Evolutionary conservation across 371 early-diverging fungal genomes (phyloP), one percentile per base, ranked within the genome.

Genomic region (Saksenaea oblongispora): DNA sequence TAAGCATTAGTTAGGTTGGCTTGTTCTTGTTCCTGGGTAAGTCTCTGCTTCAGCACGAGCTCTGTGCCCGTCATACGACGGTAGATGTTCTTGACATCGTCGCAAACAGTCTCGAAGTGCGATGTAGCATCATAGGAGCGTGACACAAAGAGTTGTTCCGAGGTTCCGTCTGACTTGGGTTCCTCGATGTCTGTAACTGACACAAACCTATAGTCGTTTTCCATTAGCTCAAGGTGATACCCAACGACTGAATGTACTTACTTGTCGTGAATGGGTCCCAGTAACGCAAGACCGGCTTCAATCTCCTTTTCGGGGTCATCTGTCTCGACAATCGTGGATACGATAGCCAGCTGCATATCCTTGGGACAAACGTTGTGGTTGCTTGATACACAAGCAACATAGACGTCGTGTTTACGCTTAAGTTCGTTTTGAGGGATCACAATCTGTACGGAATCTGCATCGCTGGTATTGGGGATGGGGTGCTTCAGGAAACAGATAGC

Each of bases 41-140:
- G 67, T 47, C 84, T 76, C 73, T 87, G 84, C 86, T 91, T 88
- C 58, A 93, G 74, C 17, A 84, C 88, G 58, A 98, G 83, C 8
- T 93, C 92, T 37, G 92, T 84, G 54, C 98, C 99, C n/a, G 95
- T 96, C 55, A 93, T 83, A 63, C 97, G 90, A 78, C 90, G 87
- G 85, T 98, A 99, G 44, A 99, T 80, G 70, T 88, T 87, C 83
- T 95, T 93, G 65, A 98, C 95, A 78, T 99, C 99, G 42, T 92
- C 90, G 78, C 94, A 97, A 22, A 97, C 93, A 57, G 98, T 93
- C 76, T 97, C 99, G 88, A 99, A 98, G 86, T 99, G 98, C 24
- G 95, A 93, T 15, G 99, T 96, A 39, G 99, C 98, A 84, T 99
- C 99, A 73, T 98, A 98, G 34, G 94, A 93, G 68, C 91, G 91